Conservation (phyloP, 1,284 basidiomycete genomes). For the Cryptococcus hybrid region DNA sequence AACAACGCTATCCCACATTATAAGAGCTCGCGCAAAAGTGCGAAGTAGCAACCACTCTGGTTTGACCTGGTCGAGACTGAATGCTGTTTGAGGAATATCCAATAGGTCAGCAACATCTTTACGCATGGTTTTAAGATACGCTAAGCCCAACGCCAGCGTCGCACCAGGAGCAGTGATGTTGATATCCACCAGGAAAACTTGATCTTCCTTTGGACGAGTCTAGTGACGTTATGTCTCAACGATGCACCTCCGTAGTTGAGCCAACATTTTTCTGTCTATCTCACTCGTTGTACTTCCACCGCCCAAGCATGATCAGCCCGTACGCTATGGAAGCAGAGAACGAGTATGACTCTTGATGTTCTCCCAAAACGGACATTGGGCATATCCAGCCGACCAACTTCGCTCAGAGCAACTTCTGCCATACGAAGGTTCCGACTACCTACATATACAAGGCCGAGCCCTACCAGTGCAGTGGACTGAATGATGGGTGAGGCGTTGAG, state of each 20-base stretch:
- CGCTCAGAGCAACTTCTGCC: conserved; percentile 84
- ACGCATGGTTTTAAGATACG: conserved; percentile 84
- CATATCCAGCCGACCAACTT: conserved; percentile 76
- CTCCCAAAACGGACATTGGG: conserved; percentile 75
- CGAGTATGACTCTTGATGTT: conserved; percentile 87
- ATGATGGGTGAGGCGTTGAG: conserved; percentile 87
- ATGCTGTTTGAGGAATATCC: conserved; percentile 72
- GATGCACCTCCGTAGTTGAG: conserved; percentile 65
- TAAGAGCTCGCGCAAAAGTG: conserved; percentile 72
- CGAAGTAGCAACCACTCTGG: conserved; percentile 83
- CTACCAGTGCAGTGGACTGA: conserved; percentile 84
- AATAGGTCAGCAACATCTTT: conserved; percentile 81
- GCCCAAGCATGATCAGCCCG: conserved; percentile 93
- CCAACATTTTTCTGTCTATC: conserved; percentile 68
- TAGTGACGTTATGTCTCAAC: conserved; percentile 50
- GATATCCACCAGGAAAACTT: conserved; percentile 59
- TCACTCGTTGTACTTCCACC: conserved; percentile 58
- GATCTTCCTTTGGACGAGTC: conserved; percentile 6
- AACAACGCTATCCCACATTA: conserved; percentile 80
- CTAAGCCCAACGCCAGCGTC: conserved; percentile 82
- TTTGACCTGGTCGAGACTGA: conserved; percentile 78
- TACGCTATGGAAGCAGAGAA: conserved; percentile 85
- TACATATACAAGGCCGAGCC: conserved; percentile 86
- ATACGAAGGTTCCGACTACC: conserved; percentile 84
- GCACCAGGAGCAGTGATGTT: conserved; percentile 88